Conservation (phyloP, 2,329 filamentous ascomycete species). For the Curvularia eragrostidis region DNA sequence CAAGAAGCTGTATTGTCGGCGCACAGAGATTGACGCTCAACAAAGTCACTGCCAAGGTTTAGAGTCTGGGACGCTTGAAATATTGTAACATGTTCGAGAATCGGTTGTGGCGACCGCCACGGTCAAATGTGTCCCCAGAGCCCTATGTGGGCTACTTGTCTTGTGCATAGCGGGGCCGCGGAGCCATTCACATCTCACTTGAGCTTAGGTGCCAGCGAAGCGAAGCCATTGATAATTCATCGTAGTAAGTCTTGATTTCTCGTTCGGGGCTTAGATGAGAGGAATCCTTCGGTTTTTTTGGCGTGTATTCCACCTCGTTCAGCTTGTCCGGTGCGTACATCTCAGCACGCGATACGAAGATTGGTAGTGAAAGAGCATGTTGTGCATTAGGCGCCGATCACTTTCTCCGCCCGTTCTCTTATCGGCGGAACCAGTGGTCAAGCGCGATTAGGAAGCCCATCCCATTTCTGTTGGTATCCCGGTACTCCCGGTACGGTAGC, state of each 20-base stretch:
- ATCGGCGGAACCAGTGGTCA: neutral
- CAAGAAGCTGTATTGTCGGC: neutral
- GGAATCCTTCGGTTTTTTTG: neutral
- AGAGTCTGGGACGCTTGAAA: neutral
- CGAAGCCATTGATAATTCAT: neutral
- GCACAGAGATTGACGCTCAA: neutral
- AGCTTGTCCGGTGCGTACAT: neutral
- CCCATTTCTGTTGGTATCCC: neutral
- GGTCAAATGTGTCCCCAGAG: neutral
- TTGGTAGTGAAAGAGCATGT: neutral
- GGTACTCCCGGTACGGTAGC: neutral
- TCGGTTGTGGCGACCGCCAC: neutral
- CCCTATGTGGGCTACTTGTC: neutral
- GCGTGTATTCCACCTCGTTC: conserved; percentile 2
- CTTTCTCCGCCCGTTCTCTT: conserved; percentile 2
- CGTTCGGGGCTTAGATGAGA: neutral
- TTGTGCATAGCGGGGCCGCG: neutral
- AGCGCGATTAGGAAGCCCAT: neutral
- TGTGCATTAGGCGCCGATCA: conserved; percentile 9
- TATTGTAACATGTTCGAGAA: neutral
- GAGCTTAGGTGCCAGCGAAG: neutral
- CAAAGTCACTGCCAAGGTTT: neutral
- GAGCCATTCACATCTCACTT: neutral
- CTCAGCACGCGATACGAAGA: conserved; percentile 11
- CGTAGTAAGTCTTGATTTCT: neutral